These are phyloP conservation scores for Croton setiger DNA, from an alignment of 441 rosid species.

Conservation along the genomic window DNA sequence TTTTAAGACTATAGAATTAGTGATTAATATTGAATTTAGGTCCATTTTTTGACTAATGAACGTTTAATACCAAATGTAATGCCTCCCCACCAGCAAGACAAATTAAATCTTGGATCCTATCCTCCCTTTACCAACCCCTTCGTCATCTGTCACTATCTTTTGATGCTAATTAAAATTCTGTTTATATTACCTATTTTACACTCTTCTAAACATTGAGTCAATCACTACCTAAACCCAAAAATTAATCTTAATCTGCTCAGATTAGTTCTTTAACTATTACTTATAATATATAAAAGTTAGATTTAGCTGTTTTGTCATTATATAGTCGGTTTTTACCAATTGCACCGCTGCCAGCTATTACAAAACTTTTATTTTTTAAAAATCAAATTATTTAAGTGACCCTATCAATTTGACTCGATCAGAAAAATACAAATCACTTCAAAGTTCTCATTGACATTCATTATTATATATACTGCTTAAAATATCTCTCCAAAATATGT, in stretches of 20 bases:
- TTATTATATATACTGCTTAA: too few relatives aligned
- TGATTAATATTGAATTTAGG: too few relatives aligned
- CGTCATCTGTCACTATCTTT: neutral
- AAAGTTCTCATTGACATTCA: neutral
- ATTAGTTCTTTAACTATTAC: too few relatives aligned
- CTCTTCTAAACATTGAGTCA: neutral
- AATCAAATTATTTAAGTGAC: neutral
- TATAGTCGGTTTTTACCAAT: neutral
- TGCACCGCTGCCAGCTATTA: neutral
- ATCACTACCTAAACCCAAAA: neutral
- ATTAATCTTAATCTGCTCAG: neutral
- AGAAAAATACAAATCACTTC: neutral
- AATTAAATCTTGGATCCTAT: too few relatives aligned
- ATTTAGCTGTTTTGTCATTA: constrained; percentile 1
- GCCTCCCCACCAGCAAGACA: too few relatives aligned
- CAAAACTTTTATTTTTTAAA: neutral
- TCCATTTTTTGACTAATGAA: too few relatives aligned
- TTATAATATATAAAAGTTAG: too few relatives aligned
- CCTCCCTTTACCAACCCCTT: neutral
- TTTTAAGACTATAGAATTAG: too few relatives aligned
- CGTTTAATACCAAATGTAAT: too few relatives aligned
- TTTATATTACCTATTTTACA: neutral
- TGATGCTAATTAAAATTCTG: too few relatives aligned
- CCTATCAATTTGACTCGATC: neutral
- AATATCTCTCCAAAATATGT: neutral